Conservation (phyloP, 108 stramenopile species). For the Skeletonema tropicum region DNA sequence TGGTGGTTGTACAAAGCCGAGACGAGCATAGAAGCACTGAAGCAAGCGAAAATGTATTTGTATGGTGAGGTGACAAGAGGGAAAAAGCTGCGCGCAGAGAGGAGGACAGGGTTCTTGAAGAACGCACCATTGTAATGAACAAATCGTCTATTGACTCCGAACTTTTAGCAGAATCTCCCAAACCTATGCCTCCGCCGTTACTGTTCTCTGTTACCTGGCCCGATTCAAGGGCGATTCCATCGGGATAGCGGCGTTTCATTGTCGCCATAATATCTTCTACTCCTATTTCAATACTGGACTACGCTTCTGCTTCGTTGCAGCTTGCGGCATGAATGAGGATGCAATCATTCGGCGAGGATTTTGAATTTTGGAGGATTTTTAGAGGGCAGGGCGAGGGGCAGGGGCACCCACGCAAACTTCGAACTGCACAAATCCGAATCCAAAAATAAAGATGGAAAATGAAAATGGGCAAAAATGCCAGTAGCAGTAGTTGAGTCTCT, state of each 20-base stretch:
- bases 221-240: conserved; percentile 22
- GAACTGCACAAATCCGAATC: background rate
- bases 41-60: background rate
- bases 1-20: conserved; percentile 83
- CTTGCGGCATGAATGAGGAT: no score
- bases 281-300: no score
- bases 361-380: no score
- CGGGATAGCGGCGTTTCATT: conserved; percentile 14
- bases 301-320: no score
- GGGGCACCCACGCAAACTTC: no score
- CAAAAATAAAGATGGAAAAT: background rate
- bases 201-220: background rate
- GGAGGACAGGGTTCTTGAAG: background rate
- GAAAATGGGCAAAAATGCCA: no score
- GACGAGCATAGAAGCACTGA: conserved; percentile 80
- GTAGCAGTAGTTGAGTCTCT: no score
- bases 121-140: conserved; percentile 46
- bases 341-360: no score
- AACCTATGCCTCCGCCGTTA: background rate
- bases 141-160: conserved; percentile 17
- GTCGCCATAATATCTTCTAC: no score
- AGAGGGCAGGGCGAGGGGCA: no score
- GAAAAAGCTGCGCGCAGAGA: background rate
- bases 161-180: background rate
- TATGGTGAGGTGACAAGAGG: background rate